Base-by-base conservation (phyloP, 1,139 yeast species). In the Suhomyces guaymorum region DNA sequence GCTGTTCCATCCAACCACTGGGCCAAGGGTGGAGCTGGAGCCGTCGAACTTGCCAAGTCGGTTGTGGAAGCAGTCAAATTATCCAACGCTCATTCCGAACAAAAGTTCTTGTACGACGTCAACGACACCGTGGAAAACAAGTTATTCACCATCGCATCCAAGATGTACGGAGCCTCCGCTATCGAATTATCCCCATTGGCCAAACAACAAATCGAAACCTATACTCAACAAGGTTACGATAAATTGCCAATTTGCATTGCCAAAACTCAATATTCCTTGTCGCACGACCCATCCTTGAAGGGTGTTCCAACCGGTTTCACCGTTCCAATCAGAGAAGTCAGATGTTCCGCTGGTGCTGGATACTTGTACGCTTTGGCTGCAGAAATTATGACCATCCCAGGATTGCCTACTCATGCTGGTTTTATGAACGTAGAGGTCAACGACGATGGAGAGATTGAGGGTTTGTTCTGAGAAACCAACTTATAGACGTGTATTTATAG, bases 331-430 rank as follows among this genome's bases (percentile, higher is more conserved):
- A 78, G 96, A 61, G 97, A 92, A 51, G 86, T 92, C 48, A 81
- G 95, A 59, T 95, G 95, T 9, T 85, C 95, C 27, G 86, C 87
- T 46, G 98, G 98, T 61, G 97, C 97, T 30, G 97, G 97, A 9
- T 92, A 92, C 66, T 74, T 92, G 57, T 90, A 90, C 57, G 97
- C 97, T 5, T 76, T 92, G 53, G 97, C 97, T 10, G 97, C 96
- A 30, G 96, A 90, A 64, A 90, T 92, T 56, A 94, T 85, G 78
- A 92, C 98, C 35, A 90, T 92, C 51, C 98, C 98, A 18, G 98
- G 98, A 42, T 75, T 92, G 59, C 96, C 97, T 41, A 92, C 97
- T 16, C 92, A 87, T 57, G 83, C 95, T 65, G 97, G 97, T 26
- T 92, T 87, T 71, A 88, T 90, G 95, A 86, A 90, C 60, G 95